Evolutionary conservation across 108 stramenopile species (phyloP), one percentile per base, ranked within the genome.

Genomic region (Skeletonema costatum): DNA sequence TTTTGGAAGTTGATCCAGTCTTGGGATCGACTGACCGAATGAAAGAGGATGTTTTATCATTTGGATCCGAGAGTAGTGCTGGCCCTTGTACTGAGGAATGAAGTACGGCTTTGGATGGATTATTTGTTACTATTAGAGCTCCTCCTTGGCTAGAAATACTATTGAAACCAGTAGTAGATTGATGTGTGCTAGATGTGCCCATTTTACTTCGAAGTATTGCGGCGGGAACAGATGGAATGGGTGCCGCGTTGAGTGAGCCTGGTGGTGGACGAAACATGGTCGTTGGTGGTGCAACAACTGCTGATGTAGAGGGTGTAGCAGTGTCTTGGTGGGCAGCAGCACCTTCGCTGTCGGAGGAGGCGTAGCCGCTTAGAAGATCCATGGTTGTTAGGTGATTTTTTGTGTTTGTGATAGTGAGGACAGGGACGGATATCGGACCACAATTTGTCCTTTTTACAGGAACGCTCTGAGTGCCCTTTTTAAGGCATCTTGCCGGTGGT

Each of bases 51-150:
- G 66, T 78, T 58, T 25, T 77, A 61, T 78, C 86, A 69, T 60
- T 71, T 66, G 83, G 85, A 74, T 75, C 88, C 70, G 81, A 59
- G 1, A 88, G 86, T 7, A 89, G 78, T 1, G 92, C 87, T 31
- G 89, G 85, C 17, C 88, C 87, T 71, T 87, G 89, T n/a, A 85
- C 73, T 25, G 76, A 60, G 1, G 74, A 50, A 30, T 75, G 68
- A 2, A 66, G 36, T 12, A 17, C 32, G 2, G 36, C 25, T 33
- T 75, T 64, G 36, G 38, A 14, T 2, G 44, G 30, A 31, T 73
- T 78, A 66, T 50, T 25, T 17, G 21, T 66, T 56, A 58, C 25
- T 68, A 58, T 50, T 4, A 59, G 53, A 31, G 53, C 67, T 4
- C 70, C 62, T 25, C 53, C 21, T 14, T 21, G 9, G n/a, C 51